Conservation (phyloP, 1,284 basidiomycete genomes). For the Chalciporus sp. region DNA sequence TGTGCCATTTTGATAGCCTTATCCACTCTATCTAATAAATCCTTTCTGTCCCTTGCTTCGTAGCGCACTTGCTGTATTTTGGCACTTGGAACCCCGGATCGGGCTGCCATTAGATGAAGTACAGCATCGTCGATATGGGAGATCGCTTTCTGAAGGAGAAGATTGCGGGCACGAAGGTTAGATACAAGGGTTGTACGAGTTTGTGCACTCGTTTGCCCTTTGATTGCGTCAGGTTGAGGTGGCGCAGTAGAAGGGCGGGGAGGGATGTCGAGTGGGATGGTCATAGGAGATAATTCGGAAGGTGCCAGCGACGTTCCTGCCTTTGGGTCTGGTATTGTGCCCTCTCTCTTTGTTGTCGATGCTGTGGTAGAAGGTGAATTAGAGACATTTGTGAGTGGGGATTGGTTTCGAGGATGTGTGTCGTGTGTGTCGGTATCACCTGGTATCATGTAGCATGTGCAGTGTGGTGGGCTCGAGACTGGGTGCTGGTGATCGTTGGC, state of each 20-base stretch:
- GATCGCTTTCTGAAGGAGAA: constrained; percentile 36
- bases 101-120: constrained; percentile 33
- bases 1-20: constrained; percentile 34
- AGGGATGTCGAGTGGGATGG: constrained; percentile 19
- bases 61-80: constrained; percentile 35
- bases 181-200: constrained; percentile 31
- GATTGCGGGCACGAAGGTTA: constrained; percentile 35
- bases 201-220: constrained; percentile 15
- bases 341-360: constrained; percentile 5
- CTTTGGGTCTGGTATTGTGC: constrained; percentile 5
- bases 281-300: constrained; percentile 11
- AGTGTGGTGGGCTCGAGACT: background rate
- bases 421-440: constrained; percentile 15
- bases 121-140: constrained; percentile 36
- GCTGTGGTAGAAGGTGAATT: constrained; percentile 14
- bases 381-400: constrained; percentile 24
- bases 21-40: constrained; percentile 34
- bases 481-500: background rate
- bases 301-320: constrained; percentile 7
- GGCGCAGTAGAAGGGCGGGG: constrained; percentile 36
- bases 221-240: constrained; percentile 22
- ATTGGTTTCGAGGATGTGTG: constrained; percentile 15
- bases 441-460: constrained; percentile 38
- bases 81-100: constrained; percentile 36
- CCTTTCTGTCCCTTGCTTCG: constrained; percentile 36